phyloP scores from a whole-genome alignment of 2,329 filamentous ascomycete species.

The Paraphoma chrysanthemicola region DNA sequence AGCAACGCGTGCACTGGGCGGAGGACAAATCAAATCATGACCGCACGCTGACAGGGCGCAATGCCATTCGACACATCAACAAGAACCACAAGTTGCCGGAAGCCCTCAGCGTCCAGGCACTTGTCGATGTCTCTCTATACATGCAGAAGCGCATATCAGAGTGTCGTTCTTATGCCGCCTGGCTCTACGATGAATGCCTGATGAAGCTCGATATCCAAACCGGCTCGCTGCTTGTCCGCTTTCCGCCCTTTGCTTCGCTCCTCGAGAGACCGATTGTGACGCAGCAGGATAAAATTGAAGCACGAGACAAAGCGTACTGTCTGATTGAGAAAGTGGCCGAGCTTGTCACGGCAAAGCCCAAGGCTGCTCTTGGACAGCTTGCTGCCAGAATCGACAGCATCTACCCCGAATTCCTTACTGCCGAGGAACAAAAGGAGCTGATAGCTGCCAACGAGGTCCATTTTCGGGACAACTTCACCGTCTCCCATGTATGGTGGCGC shows the following conservation, averaged over 20 bases:
- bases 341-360: slow-evolving; percentile 57
- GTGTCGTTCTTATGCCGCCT: slow-evolving; percentile 61
- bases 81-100: slow-evolving; percentile 67
- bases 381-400: slow-evolving; percentile 49
- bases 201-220: slow-evolving; percentile 53
- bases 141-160: slow-evolving; percentile 63
- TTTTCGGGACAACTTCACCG: slow-evolving; percentile 20
- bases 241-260: slow-evolving; percentile 32
- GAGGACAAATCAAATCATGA: slow-evolving; percentile 87
- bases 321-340: slow-evolving; percentile 58
- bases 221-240: slow-evolving; percentile 41
- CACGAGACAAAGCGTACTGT: slow-evolving; percentile 47
- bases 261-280: slow-evolving; percentile 19
- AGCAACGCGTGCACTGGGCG: slow-evolving; percentile 74
- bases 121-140: slow-evolving; percentile 57
- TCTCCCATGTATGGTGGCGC: slow-evolving; percentile 36
- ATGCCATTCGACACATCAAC: slow-evolving; percentile 76
- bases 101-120: slow-evolving; percentile 67
- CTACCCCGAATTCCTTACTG: slow-evolving; percentile 45
- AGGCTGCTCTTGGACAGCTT: slow-evolving; percentile 53
- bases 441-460: slow-evolving; percentile 1
- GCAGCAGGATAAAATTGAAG: slow-evolving; percentile 21
- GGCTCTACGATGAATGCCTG: slow-evolving; percentile 58
- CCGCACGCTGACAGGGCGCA: slow-evolving; percentile 76
- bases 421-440: slow-evolving; percentile 4